A percentile compares a stretch with the other conserved stretches of the same genome.
phyloP scores from a whole-genome alignment of 2,329 filamentous ascomycete species.

The Diaporthe longicolla region DNA sequence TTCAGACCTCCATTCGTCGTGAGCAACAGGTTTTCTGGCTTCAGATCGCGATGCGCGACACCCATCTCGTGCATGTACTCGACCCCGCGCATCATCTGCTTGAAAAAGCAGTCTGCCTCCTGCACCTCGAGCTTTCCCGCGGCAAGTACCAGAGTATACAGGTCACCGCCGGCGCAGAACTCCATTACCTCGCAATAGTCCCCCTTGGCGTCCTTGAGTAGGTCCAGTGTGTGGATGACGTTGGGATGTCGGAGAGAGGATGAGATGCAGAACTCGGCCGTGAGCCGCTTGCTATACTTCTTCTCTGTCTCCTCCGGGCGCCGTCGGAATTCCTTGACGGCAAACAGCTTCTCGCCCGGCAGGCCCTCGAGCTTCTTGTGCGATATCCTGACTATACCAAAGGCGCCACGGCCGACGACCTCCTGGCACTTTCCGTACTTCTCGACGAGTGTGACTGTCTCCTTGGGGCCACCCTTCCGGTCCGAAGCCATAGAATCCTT shows the following conservation, averaged over 20 bases:
- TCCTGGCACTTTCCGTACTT: conserved; percentile 99
- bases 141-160: conserved; percentile 93
- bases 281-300: conserved; percentile 97
- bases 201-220: conserved; percentile 95
- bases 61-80: conserved; percentile 99
- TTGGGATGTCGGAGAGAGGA: conserved; percentile 97
- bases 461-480: conserved; percentile 81
- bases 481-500: conserved; percentile 83
- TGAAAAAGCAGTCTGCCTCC: conserved; percentile 98
- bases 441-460: conserved; percentile 85
- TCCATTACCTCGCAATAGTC: conserved; percentile 99
- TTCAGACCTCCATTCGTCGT: conserved; percentile 94
- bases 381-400: conserved; percentile 96
- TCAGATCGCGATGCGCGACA: conserved; percentile 95
- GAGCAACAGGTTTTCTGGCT: conserved; percentile 95
- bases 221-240: conserved; percentile 96
- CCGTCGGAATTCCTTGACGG: conserved; percentile 97
- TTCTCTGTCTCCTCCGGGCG: conserved; percentile 95
- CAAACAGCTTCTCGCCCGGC: conserved; percentile 89
- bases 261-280: conserved; percentile 98
- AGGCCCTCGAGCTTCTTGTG: conserved; percentile 93
- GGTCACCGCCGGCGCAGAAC: conserved; percentile 95
- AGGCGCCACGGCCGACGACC: conserved; percentile 94
- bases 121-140: conserved; percentile 91
- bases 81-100: conserved; percentile 98